These are phyloP conservation scores for Trichophyton benhamiae DNA, from an alignment of 2,329 filamentous ascomycete genomes.

Conservation along the genomic window DNA sequence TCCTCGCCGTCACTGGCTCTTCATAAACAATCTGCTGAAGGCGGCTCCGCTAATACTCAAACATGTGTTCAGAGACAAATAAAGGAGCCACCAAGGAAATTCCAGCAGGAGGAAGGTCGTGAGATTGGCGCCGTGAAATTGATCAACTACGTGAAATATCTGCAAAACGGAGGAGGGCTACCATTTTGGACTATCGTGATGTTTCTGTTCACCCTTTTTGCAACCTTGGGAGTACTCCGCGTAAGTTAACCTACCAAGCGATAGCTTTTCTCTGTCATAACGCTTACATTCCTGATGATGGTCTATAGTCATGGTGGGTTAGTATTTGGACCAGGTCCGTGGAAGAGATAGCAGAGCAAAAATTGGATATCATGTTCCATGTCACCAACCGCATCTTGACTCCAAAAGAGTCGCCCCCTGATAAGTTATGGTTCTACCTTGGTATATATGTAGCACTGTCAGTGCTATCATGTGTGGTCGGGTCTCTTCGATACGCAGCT, in stretches of 20 bases:
- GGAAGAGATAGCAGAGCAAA: slow-evolving; percentile 7
- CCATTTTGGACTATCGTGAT: slow-evolving; percentile 47
- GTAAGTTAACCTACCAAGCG: slow-evolving; percentile 23
- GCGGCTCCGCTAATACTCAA: background rate
- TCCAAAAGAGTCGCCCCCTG: background rate
- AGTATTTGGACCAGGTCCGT: slow-evolving; percentile 35
- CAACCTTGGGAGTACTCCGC: slow-evolving; percentile 42
- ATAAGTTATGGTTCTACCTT: slow-evolving; percentile 50
- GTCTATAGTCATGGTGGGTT: slow-evolving; percentile 35
- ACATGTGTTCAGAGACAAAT: slow-evolving; percentile 8
- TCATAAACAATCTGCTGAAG: slow-evolving; percentile 10
- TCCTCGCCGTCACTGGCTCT: slow-evolving; percentile 7
- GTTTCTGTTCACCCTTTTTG: slow-evolving; percentile 43
- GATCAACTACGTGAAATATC: slow-evolving; percentile 55
- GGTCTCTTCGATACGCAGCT: slow-evolving; percentile 51
- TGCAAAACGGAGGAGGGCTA: slow-evolving; percentile 53
- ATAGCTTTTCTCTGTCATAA: background rate
- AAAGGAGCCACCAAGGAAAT: slow-evolving; percentile 46
- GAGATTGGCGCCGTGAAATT: slow-evolving; percentile 58
- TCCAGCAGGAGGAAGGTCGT: slow-evolving; percentile 62
- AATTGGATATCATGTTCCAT: slow-evolving; percentile 12
- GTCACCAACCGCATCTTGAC: slow-evolving; percentile 2
- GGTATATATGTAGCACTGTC: slow-evolving; percentile 55
- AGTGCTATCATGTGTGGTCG: slow-evolving; percentile 43
- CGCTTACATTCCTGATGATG: background rate